Base-by-base conservation (phyloP, 2,329 filamentous ascomycete species). In the Pseudogymnoascus sp. region DNA sequence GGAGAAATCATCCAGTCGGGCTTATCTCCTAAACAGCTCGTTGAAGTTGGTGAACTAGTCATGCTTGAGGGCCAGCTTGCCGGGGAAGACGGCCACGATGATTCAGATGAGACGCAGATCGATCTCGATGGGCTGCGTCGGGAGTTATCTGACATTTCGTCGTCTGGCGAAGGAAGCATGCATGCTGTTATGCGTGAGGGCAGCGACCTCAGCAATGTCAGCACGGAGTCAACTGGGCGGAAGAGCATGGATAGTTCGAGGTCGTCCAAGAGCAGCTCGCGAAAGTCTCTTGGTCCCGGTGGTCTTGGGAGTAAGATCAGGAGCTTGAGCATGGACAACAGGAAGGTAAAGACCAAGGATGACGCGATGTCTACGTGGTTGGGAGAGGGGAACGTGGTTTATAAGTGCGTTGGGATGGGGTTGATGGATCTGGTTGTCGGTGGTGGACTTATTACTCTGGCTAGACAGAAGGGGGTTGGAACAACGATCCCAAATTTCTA, bases 1-100 rank as follows among this genome's bases (percentile, higher is more conserved):
- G 93, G 93, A 0, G 93, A 97, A 76, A 79, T 97, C 57, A 87
- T 95, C 8, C 84, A 90, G 66, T 90, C 90, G 0, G 86, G 85
- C 0, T 77, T 97, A 28, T 79, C 79, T 20, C 86, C 89, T 0
- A 81, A 85, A 50, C 87, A 95, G 67, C 81, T 97, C 3, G 89
- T 96, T 0, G 93, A 97, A 73, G 77, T 97, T 1, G 93, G 92
- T 3, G 92, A 97, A 71, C 77, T 97, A 3, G 81, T 85, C 11
- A 84, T 86, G 81, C 77, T 86, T 30, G 78, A 80, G 67, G 69
- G 12, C 14, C 35, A 58, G 18, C 57, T 58, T 6, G 37, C 35
- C n/a, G 57, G 35, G 6, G n/a, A 25, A 18, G 33, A 37, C 30
- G 57, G 18, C 33, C 33, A 33, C 18, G 33, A 38, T 38, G 35